A percentile compares a stretch with the other conserved stretches of the same genome.
Conservation (phyloP, 345 rosid genomes). For the Gossypium sturtianum region DNA sequence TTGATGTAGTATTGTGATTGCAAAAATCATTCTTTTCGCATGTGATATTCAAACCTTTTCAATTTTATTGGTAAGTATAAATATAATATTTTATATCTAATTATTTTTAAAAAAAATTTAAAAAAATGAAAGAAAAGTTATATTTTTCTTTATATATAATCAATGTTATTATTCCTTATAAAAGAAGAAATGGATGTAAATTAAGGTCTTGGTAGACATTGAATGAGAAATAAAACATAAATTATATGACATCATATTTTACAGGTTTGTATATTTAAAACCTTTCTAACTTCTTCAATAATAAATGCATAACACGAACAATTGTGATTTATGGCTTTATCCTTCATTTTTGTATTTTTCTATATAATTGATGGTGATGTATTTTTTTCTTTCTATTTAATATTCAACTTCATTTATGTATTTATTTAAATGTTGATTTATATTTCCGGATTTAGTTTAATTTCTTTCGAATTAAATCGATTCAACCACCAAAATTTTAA, state of each 20-base stretch:
- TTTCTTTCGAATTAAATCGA: too few species aligned
- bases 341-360: conserved; percentile 9
- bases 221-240: not conserved
- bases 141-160: too few species aligned
- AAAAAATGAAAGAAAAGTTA: too few species aligned
- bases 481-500: too few species aligned
- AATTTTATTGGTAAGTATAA: not conserved
- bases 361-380: not conserved
- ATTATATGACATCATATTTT: not conserved
- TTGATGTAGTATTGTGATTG: not conserved
- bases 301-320: conserved; percentile 31
- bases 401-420: not conserved
- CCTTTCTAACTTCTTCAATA: conserved; percentile 9
- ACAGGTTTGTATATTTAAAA: not conserved
- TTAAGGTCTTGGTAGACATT: not conserved
- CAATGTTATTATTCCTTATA: not conserved
- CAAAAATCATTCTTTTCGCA: conserved; percentile 7
- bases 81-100: too few species aligned
- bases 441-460: too few species aligned
- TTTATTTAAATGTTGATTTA: not conserved
- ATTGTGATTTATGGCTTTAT: conserved; percentile 11
- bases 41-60: not conserved
- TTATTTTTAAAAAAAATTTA: too few species aligned
- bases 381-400: not conserved
- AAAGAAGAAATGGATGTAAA: not conserved